Evolutionary conservation across 164 flowering plant species (phyloP), one percentile per base, ranked within the genome.

Genomic region (Echeveria elegans): DNA sequence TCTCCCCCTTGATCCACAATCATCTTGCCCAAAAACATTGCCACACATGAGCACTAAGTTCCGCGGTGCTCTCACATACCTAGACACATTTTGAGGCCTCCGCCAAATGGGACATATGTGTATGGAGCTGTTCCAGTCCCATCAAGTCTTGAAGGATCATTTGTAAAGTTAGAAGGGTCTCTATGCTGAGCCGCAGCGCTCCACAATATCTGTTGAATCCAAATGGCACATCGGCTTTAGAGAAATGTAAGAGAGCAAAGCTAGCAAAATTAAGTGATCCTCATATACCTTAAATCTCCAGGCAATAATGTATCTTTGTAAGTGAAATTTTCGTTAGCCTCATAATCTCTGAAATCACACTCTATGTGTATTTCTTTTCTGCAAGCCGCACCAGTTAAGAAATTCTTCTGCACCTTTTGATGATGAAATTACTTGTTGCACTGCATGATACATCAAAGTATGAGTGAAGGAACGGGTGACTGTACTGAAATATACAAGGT

Each of bases 321-420:
- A 16, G 43, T 62, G n/a, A 74, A 43, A 19, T 74, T 75, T 12
- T 77, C 16, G 34, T n/a, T 0, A 74, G 43, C 59, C 80, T 74
- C 77, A 74, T 67, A 0, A 71, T 53, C 63, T 77, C 77, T 18
- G n/a, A 70, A 8, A 61, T 67, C 15, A 77, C 77, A 28, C 67
- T 70, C 80, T 77, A 77, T 6, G 80, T 26, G 65, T 77, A 77
- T 43, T 41, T 77, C 80, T 77, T 73, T 74, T 74, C 63, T 72
- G 77, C 52, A 77, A 43, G 41, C 74, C 75, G n/a, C 70, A 69
- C 75, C 71, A 64, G 24, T 71, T 61, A 50, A 77, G 60, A 12
- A 70, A 59, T 11, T 75, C 77, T 24, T 71, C 76, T 24, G 37
- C 26, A 56, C 11, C 68, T 66, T 77, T 77, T 1, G 72, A 61